Evolutionary conservation across 2,329 filamentous ascomycete species (phyloP).

Genomic region (Coleophoma cylindrospora): DNA sequence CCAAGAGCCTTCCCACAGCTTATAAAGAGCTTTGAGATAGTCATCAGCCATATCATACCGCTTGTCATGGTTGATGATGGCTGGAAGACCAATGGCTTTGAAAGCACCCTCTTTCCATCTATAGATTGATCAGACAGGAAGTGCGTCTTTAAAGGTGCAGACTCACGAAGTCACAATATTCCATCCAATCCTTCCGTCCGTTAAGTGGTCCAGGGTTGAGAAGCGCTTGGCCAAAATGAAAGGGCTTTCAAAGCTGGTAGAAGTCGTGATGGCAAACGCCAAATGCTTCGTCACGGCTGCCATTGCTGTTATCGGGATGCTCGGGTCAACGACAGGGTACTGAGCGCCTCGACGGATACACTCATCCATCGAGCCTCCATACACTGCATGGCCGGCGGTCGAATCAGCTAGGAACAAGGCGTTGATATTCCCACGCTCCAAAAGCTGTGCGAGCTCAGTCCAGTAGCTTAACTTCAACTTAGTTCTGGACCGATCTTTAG

Average conservation of each 20-base stretch:
- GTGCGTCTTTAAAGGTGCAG: constrained; percentile 36
- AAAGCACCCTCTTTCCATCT: no score
- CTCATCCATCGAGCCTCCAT: constrained; percentile 48
- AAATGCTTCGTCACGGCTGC: constrained; percentile 61
- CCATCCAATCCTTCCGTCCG: constrained; percentile 55
- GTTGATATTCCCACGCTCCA: constrained; percentile 59
- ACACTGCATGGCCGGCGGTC: constrained; percentile 61
- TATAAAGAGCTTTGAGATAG: constrained; percentile 60
- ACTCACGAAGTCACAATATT: constrained; percentile 62
- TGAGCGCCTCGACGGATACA: constrained; percentile 60
- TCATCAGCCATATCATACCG: constrained; percentile 59
- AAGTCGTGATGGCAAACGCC: constrained; percentile 61
- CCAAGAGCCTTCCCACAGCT: constrained; percentile 65
- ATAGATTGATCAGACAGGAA: no score
- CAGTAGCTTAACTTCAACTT: constrained; percentile 49
- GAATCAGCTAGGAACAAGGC: constrained; percentile 59
- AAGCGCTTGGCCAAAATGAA: constrained; percentile 62
- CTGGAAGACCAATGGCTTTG: no score
- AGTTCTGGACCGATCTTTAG: not conserved
- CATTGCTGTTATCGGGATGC: constrained; percentile 60
- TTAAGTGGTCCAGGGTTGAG: constrained; percentile 62
- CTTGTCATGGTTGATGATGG: constrained; percentile 53
- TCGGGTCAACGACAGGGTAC: constrained; percentile 66
- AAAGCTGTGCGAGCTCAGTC: constrained; percentile 56
- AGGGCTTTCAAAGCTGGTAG: constrained; percentile 53